These are phyloP conservation scores for Tuber umbilicatum DNA, from an alignment of 495 filamentous ascomycete genomes.

Conservation along the genomic window DNA sequence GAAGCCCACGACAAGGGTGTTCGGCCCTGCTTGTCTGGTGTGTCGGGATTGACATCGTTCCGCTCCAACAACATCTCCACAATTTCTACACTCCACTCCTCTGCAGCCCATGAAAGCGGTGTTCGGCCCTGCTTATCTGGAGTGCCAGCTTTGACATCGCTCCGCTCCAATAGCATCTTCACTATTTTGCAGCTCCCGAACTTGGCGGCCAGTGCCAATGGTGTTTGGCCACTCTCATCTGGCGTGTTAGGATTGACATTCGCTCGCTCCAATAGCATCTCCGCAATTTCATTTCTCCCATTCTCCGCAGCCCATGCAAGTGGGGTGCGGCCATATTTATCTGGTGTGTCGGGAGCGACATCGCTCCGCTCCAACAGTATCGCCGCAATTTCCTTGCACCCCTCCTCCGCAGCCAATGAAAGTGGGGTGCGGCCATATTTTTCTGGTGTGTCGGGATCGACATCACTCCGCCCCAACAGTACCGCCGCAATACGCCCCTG, in stretches of 20 bases:
- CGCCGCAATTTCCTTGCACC: too few relatives aligned
- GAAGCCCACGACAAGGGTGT: too few relatives aligned
- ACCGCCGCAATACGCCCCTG: constrained; percentile 17
- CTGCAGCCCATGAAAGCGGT: constrained; percentile 30
- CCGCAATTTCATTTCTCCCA: background rate
- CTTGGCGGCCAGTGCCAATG: constrained; percentile 40
- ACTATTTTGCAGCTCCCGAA: constrained; percentile 39
- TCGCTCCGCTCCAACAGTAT: too few relatives aligned
- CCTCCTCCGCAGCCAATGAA: constrained; percentile 34
- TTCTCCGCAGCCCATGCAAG: background rate
- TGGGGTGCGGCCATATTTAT: constrained; percentile 31
- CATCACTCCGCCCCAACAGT: constrained; percentile 29
- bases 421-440: constrained; percentile 42
- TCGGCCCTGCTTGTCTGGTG: too few relatives aligned
- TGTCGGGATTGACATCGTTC: too few relatives aligned
- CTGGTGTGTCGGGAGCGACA: constrained; percentile 1
- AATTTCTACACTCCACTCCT: too few relatives aligned
- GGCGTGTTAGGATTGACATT: constrained; percentile 25
- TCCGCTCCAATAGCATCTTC: constrained; percentile 36
- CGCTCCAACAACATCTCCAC: too few relatives aligned
- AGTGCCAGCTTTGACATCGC: constrained; percentile 5
- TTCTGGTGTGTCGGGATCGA: constrained; percentile 25
- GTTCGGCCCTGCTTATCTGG: constrained; percentile 17
- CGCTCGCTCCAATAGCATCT: background rate
- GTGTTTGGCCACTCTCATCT: constrained; percentile 13